Percentiles rank a stretch among this genome's conserved stretches.
phyloP scores from a whole-genome alignment of 148 eudicot species.

The Spergularia bocconei region DNA sequence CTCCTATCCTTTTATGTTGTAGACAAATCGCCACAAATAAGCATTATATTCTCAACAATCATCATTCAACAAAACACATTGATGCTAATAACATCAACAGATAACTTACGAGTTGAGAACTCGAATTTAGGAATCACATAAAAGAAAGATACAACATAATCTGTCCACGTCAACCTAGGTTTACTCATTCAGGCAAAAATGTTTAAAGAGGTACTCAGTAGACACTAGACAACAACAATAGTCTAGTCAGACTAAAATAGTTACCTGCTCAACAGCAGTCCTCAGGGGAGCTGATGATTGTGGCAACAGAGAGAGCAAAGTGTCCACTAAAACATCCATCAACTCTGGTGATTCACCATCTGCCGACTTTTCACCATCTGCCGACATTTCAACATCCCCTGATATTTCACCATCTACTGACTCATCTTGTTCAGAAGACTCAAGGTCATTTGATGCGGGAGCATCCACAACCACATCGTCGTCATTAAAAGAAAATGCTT shows the following conservation, averaged over 20 bases:
- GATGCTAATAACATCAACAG: neutral
- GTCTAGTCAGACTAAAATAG: conserved; percentile 10
- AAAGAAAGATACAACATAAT: neutral
- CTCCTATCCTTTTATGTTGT: neutral
- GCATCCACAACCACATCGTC: no score
- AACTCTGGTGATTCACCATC: conserved; percentile 62
- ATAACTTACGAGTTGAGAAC: neutral
- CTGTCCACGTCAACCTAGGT: no score
- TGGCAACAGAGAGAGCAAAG: conserved; percentile 87
- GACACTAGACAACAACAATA: neutral
- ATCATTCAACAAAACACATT: neutral
- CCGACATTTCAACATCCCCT: conserved; percentile 7
- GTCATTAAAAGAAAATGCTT: conserved; percentile 62
- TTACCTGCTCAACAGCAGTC: conserved; percentile 86
- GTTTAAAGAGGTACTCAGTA: neutral
- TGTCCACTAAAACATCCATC: conserved; percentile 90
- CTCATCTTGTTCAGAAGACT: conserved; percentile 75
- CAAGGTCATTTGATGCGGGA: conserved; percentile 25
- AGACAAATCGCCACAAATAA: neutral
- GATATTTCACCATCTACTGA: conserved; percentile 45
- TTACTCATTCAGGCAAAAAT: neutral
- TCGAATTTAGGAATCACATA: neutral
- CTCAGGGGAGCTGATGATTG: conserved; percentile 90
- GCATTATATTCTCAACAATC: neutral
- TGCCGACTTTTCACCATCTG: conserved; percentile 48